Percentiles rank a stretch among this genome's conserved stretches.
These are phyloP conservation scores for Pontederia crassipes DNA, from an alignment of 176 grass and related monocot genomes.

Conservation along the genomic window DNA sequence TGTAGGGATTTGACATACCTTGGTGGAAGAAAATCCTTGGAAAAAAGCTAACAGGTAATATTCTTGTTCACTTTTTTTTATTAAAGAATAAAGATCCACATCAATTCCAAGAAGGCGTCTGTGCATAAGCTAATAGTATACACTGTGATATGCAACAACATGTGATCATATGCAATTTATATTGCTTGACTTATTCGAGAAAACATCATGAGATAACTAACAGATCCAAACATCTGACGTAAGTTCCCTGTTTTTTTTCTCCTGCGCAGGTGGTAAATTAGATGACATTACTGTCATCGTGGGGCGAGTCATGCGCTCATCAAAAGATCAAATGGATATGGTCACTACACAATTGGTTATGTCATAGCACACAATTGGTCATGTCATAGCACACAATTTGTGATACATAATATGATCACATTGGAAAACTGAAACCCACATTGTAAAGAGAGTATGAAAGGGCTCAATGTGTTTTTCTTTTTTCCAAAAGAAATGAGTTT, in stretches of 20 bases:
- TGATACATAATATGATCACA: too few relatives aligned
- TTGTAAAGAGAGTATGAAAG: too few relatives aligned
- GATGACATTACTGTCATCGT: slow-evolving; percentile 90
- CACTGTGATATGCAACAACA: too few relatives aligned
- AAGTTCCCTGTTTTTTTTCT: not conserved
- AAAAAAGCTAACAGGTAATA: slow-evolving; percentile 68
- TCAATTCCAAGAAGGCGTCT: not conserved
- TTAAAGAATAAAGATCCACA: not conserved
- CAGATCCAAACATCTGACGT: slow-evolving; percentile 2
- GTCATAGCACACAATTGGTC: too few relatives aligned
- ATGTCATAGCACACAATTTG: too few relatives aligned
- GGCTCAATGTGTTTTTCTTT: too few relatives aligned
- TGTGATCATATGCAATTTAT: too few relatives aligned
- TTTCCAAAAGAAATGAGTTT: too few relatives aligned
- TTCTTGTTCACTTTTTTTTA: slow-evolving; percentile 8
- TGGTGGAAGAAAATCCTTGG: slow-evolving; percentile 80
- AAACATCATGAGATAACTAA: too few relatives aligned
- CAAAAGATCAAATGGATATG: not conserved
- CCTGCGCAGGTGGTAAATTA: slow-evolving; percentile 70
- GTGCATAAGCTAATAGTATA: not conserved
- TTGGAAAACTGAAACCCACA: too few relatives aligned
- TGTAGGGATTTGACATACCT: slow-evolving; percentile 79
- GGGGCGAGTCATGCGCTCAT: slow-evolving; percentile 30
- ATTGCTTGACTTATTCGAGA: too few relatives aligned
- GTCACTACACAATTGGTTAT: too few relatives aligned